These are phyloP conservation scores for Zygotorulaspora chibaensis DNA, from an alignment of 805 yeast species.

Conservation along the genomic window DNA sequence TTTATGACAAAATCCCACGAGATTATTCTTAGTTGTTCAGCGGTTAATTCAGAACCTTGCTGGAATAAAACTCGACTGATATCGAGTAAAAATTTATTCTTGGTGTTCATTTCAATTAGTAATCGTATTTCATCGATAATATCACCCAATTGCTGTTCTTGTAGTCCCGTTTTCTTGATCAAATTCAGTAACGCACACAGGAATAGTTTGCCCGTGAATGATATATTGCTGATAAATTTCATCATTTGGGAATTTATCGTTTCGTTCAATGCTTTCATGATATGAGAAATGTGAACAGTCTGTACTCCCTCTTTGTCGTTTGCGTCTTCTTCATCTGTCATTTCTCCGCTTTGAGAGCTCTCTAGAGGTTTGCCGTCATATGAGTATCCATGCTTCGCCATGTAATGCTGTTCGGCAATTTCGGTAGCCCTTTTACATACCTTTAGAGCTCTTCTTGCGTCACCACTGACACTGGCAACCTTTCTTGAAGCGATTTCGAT, in stretches of 20 bases:
- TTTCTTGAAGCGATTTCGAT: conserved; percentile 88
- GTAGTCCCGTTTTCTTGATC: conserved; percentile 60
- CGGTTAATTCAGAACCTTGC: conserved; percentile 34
- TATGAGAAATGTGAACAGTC: conserved; percentile 65
- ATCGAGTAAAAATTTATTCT: conserved; percentile 27
- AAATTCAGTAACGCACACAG: conserved; percentile 64
- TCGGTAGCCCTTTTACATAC: conserved; percentile 88
- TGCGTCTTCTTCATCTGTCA: conserved; percentile 18
- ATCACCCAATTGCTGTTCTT: conserved; percentile 71
- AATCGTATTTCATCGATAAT: conserved; percentile 71
- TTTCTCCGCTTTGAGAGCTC: conserved; percentile 9
- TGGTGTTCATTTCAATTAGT: conserved; percentile 41
- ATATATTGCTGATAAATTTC: conserved; percentile 50
- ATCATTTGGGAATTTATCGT: conserved; percentile 71
- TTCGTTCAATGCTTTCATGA: conserved; percentile 75
- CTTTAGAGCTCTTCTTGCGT: conserved; percentile 87
- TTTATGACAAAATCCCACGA: conserved; percentile 49
- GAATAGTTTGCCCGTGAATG: conserved; percentile 68
- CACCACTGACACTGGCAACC: conserved; percentile 95
- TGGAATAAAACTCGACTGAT: conserved; percentile 35
- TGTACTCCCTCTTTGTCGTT: conserved; percentile 39
- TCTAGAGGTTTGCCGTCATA: conserved; percentile 23
- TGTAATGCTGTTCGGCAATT: conserved; percentile 65
- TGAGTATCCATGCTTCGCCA: conserved; percentile 35
- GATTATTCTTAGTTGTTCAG: conserved; percentile 55